Evolutionary conservation across 169 alveolate genomes (phyloP).

Genomic region (Perkinsus olseni): DNA sequence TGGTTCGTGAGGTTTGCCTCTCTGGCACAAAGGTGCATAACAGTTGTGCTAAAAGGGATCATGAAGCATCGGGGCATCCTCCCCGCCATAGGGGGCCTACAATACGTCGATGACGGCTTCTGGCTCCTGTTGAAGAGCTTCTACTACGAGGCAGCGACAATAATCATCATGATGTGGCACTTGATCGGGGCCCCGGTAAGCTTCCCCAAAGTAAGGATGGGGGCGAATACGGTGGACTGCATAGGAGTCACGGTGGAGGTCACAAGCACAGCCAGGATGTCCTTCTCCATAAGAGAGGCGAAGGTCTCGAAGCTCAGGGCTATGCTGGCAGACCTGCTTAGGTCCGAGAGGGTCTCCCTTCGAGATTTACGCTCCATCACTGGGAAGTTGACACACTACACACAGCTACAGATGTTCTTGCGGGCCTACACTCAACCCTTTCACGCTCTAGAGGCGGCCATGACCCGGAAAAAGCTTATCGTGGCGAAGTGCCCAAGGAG

Average conservation of each 20-base stretch:
- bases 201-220: not conserved
- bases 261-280: not conserved
- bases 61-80: not conserved
- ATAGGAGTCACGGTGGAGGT: not conserved
- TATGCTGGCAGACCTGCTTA: not conserved
- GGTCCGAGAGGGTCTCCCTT: not conserved
- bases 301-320: not conserved
- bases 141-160: not conserved
- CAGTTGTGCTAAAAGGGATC: not conserved
- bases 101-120: not conserved
- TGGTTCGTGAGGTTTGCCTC: not conserved
- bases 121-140: not conserved
- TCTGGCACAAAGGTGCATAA: not conserved
- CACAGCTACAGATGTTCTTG: not conserved
- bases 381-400: not conserved
- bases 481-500: not conserved
- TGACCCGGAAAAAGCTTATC: not conserved
- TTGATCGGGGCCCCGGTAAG: not conserved
- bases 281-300: not conserved
- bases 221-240: not conserved
- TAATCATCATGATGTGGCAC: not conserved
- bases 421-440: not conserved
- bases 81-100: not conserved
- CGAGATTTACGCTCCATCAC: not conserved
- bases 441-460: not conserved